Conservation (phyloP, 371 early-diverging fungal species). For the Saksenaea oblongispora region DNA sequence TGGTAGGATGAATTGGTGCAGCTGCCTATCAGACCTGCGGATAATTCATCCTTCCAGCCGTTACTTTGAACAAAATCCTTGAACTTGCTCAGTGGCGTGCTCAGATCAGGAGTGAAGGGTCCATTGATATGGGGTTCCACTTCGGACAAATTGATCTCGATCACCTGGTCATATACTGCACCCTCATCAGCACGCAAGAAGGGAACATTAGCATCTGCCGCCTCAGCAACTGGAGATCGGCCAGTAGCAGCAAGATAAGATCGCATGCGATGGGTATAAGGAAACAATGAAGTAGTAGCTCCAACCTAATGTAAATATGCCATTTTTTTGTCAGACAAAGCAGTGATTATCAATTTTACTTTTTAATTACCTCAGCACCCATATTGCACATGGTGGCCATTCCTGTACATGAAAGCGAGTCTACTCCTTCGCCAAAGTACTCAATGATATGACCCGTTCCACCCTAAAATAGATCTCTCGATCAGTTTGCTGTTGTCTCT, state of each 20-base stretch:
- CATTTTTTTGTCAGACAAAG: background rate
- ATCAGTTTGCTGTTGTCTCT: constrained; percentile 24
- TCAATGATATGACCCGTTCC: constrained; percentile 92
- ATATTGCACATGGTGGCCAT: constrained; percentile 97
- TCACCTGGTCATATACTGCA: constrained; percentile 80
- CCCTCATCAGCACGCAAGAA: constrained; percentile 59
- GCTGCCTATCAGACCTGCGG: constrained; percentile 89
- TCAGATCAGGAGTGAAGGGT: constrained; percentile 95
- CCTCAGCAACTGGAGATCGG: constrained; percentile 70
- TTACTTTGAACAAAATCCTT: constrained; percentile 73
- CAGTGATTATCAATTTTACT: background rate
- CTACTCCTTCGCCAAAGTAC: constrained; percentile 90
- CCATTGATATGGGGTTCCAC: constrained; percentile 97
- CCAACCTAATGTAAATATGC: constrained; percentile 61
- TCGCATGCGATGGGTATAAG: constrained; percentile 78
- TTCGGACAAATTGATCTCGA: constrained; percentile 86
- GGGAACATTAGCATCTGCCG: constrained; percentile 59
- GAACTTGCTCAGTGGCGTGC: constrained; percentile 88
- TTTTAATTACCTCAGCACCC: constrained; percentile 79
- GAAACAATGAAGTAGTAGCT: constrained; percentile 93
- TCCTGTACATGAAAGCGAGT: constrained; percentile 87
- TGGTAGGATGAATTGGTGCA: constrained; percentile 97
- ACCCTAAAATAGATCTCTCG: constrained; percentile 51
- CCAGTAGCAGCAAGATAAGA: constrained; percentile 80
- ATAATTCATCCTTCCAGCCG: constrained; percentile 86